Evolutionary conservation across 2,329 filamentous ascomycete genomes (phyloP).

Genomic region (Microcyclospora pomicola): DNA sequence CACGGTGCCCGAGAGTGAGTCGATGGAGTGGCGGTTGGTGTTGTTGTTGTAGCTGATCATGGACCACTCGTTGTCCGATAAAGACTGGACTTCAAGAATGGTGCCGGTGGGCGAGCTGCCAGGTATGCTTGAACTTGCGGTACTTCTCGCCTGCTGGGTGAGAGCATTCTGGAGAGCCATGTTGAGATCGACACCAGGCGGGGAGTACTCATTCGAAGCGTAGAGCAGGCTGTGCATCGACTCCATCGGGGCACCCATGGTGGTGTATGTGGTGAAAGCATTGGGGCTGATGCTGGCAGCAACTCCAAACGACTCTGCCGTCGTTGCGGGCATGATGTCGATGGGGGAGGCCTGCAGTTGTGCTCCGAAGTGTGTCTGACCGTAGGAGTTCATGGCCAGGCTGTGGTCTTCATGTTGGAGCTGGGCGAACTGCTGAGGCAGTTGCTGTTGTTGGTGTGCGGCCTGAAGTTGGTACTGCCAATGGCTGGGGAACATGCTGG

Average conservation of each 20-base stretch:
- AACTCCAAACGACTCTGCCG: slow-evolving; percentile 26
- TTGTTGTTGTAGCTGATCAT: slow-evolving; percentile 50
- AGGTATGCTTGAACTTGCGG: slow-evolving; percentile 33
- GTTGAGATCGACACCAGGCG: slow-evolving; percentile 10
- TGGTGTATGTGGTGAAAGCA: slow-evolving; percentile 20
- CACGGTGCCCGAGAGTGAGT: slow-evolving; percentile 50
- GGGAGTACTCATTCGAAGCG: slow-evolving; percentile 48
- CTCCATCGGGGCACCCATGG: slow-evolving; percentile 29
- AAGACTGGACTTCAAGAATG: slow-evolving; percentile 73
- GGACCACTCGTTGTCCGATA: slow-evolving; percentile 84
- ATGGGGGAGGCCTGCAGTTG: slow-evolving; percentile 33
- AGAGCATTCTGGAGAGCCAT: slow-evolving; percentile 31
- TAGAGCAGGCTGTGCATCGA: slow-evolving; percentile 39
- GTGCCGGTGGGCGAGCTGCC: slow-evolving; percentile 61
- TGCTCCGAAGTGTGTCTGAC: slow-evolving; percentile 24
- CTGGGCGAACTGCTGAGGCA: slow-evolving; percentile 11
- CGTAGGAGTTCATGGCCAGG: slow-evolving; percentile 25
- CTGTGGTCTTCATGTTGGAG: slow-evolving; percentile 21
- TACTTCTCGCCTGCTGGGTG: slow-evolving; percentile 34
- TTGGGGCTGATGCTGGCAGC: slow-evolving; percentile 28
- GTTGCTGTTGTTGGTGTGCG: slow-evolving; percentile 12
- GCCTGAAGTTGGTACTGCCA: slow-evolving; percentile 32
- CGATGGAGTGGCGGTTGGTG: slow-evolving; percentile 45
- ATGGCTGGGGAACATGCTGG: slow-evolving; percentile 22
- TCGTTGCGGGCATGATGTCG: slow-evolving; percentile 30